Conservation (phyloP, 2,329 filamentous ascomycete genomes). For the Penicillium sp. region DNA sequence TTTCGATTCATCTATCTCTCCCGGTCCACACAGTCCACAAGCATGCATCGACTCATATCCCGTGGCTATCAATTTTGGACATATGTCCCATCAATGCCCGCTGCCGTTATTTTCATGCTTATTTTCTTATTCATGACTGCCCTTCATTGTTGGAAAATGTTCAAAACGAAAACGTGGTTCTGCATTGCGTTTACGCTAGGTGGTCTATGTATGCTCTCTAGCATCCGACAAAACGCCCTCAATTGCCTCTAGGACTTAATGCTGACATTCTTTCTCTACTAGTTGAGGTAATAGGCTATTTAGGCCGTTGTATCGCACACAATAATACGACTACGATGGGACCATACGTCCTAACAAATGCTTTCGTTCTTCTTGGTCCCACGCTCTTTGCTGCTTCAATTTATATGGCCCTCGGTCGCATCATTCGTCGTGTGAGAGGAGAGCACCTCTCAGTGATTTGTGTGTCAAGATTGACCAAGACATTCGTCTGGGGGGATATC, state of each 20-base stretch:
- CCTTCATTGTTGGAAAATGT: constrained; percentile 17
- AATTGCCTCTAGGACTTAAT: too few species aligned
- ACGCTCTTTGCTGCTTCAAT: constrained; percentile 56
- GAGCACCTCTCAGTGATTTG: constrained; percentile 50
- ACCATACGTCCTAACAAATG: constrained; percentile 47
- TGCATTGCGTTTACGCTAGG: constrained; percentile 18
- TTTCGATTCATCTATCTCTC: too few species aligned
- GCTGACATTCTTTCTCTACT: not conserved
- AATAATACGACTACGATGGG: constrained; percentile 22
- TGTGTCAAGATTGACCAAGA: constrained; percentile 50
- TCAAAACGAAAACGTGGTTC: constrained; percentile 15
- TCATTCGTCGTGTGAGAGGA: constrained; percentile 47
- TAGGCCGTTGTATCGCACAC: constrained; percentile 26
- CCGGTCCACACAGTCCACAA: too few species aligned
- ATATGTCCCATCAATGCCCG: constrained; percentile 15
- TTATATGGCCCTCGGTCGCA: constrained; percentile 55
- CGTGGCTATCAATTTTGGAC: constrained; percentile 20
- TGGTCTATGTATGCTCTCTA: constrained; percentile 14
- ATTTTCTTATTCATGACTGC: constrained; percentile 12
- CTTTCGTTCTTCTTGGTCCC: constrained; percentile 55
- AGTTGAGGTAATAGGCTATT: constrained; percentile 43
- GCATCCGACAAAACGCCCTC: too few species aligned
- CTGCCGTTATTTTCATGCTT: constrained; percentile 20
- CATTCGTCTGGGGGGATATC: constrained; percentile 55
- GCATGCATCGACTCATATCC: too few species aligned